These are phyloP conservation scores for Craterostigma plantagineum DNA, from an alignment of 257 asterid species.

Conservation along the genomic window DNA sequence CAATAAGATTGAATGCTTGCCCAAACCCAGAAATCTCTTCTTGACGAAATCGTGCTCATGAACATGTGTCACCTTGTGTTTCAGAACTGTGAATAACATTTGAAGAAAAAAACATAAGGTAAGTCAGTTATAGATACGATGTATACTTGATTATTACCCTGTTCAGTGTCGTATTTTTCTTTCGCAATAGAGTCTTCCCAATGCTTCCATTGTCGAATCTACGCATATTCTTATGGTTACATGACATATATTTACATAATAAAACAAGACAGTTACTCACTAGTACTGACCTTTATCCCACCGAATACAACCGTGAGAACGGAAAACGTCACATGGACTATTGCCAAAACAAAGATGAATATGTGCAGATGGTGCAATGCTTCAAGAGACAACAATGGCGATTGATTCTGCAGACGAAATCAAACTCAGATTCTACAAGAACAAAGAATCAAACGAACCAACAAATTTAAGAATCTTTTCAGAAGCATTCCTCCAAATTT, in stretches of 20 bases:
- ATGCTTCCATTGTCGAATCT: constrained; percentile 89
- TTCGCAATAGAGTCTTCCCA: constrained; percentile 79
- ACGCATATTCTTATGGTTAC: constrained; percentile 6
- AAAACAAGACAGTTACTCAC: constrained; percentile 5
- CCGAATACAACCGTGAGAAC: constrained; percentile 64
- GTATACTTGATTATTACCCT: constrained; percentile 23
- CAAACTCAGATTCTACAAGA: no score
- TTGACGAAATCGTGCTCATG: constrained; percentile 79
- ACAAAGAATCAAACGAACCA: neutral
- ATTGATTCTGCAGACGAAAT: constrained; percentile 30
- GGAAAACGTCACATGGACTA: constrained; percentile 69
- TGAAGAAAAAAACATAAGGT: neutral
- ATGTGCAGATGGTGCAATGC: constrained; percentile 72
- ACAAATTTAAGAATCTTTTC: no score
- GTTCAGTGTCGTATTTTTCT: constrained; percentile 25
- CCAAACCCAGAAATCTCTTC: constrained; percentile 61
- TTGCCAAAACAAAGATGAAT: constrained; percentile 71
- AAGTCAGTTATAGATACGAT: neutral
- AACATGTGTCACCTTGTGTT: constrained; percentile 58
- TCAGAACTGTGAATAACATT: constrained; percentile 24
- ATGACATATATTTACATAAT: constrained; percentile 1
- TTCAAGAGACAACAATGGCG: constrained; percentile 58
- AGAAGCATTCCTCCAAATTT: neutral
- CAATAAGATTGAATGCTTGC: constrained; percentile 29
- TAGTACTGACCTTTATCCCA: constrained; percentile 39